These are phyloP conservation scores for Triticum dicoccoides DNA, from an alignment of 176 grass and related monocot species.

Conservation along the genomic window DNA sequence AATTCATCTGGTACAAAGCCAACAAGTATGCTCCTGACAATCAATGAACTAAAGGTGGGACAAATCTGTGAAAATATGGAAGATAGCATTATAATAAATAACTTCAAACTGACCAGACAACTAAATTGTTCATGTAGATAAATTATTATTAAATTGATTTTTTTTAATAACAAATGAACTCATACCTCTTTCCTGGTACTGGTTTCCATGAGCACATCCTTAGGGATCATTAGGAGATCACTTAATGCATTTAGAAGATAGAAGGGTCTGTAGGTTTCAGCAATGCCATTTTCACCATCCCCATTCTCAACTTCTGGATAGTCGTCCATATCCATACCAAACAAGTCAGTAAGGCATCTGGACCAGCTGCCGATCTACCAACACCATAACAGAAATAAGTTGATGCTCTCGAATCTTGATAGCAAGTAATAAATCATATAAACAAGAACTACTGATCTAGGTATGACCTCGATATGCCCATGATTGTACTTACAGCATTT, in stretches of 20 bases:
- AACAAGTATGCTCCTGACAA: conserved; percentile 72
- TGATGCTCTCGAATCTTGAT: not conserved
- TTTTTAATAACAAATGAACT: not conserved
- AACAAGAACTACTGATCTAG: not conserved
- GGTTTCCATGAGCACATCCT: conserved; percentile 86
- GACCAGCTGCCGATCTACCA: conserved; percentile 97
- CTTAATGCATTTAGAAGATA: conserved; percentile 89
- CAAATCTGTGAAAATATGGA: conserved; percentile 69
- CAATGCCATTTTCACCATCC: conserved; percentile 40
- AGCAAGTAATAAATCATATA: not conserved
- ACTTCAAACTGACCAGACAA: not conserved
- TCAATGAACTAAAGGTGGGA: conserved; percentile 77
- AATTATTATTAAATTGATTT: not conserved
- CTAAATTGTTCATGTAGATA: not conserved
- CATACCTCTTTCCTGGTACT: conserved; percentile 76
- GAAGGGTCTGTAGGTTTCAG: conserved; percentile 58
- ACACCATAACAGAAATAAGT: not conserved
- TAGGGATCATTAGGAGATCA: conserved; percentile 98
- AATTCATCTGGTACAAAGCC: conserved; percentile 91
- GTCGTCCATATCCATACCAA: conserved; percentile 90
- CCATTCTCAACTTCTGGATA: conserved; percentile 37
- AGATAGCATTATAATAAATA: not conserved
- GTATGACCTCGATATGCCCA: conserved; percentile 20
- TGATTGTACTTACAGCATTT: conserved; percentile 80
- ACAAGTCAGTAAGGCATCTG: conserved; percentile 75